Base-by-base conservation (phyloP, 495 filamentous ascomycete genomes). In the Stereocaulon alpinum region DNA sequence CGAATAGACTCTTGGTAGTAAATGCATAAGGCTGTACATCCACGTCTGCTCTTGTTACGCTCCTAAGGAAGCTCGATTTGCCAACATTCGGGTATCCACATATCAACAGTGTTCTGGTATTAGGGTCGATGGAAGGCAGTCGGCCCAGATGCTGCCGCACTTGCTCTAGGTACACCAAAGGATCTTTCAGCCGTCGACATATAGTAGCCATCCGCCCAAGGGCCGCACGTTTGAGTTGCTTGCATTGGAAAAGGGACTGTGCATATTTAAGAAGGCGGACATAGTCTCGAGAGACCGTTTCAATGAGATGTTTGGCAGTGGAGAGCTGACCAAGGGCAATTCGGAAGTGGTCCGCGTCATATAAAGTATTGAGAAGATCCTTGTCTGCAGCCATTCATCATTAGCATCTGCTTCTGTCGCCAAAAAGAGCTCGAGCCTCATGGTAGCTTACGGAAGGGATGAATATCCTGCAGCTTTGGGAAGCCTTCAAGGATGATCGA, bases 21-120 rank as follows among this genome's bases (percentile, higher is more conserved):
- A 98, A 98, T 53, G 93, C 94, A 70, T 97, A 98, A 11, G 93
- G 91, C 77, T 97, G 92, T 40, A 97, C 88, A 68, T 96, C 93
- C 59, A 96, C 92, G 79, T 98, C 94, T 59, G 93, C 94, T 64
- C 94, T 81, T 32, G 89, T 94, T 64, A 98, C 85, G 71, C 83
- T 91, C 69, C 84, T 85, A 66, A 98, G 72, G 76, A 98, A 97
- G 58, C 87, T 92, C 29, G 89, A 94, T 76, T 98, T 98, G 68
- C 93, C 93, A 64, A 96, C 91, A 68, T 97, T 98, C 58, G 94
- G 93, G 72, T 96, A 97, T 49, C 94, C 93, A 69, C 91, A 95
- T 61, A 98, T 95, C 63, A 97, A 75, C 32, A 98, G 81, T 2
- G 94, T 98, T 43, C 93, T 80, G 14, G 93, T 96, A 65, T 92